phyloP scores from a whole-genome alignment of 179 eudicot genomes.

The Dionaea muscipula region DNA sequence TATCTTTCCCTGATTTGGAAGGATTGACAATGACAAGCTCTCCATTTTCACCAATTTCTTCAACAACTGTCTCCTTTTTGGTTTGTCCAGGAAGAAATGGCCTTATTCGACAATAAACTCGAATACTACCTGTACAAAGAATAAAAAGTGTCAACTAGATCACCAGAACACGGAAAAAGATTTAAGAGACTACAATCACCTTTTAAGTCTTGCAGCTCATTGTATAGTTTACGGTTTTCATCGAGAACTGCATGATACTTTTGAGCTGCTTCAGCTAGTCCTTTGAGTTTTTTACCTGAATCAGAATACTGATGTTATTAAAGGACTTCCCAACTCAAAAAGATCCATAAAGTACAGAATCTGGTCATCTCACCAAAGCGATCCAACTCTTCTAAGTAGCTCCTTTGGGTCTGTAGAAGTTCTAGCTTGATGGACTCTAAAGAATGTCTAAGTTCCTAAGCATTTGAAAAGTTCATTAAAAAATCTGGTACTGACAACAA shows the following conservation, averaged over 20 bases:
- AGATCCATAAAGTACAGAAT: background rate
- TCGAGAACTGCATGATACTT: conserved; percentile 49
- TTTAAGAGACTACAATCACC: conserved; percentile 26
- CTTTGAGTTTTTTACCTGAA: conserved; percentile 54
- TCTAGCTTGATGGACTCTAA: conserved; percentile 65
- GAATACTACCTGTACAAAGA: conserved; percentile 62
- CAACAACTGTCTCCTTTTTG: conserved; percentile 46
- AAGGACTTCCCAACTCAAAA: background rate
- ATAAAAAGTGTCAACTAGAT: conserved; percentile 7
- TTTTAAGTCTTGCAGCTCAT: conserved; percentile 92
- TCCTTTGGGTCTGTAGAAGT: conserved; percentile 42
- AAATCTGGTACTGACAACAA: background rate
- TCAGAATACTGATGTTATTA: background rate
- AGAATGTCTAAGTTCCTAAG: conserved; percentile 64
- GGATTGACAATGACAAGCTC: conserved; percentile 57
- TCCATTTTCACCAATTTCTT: conserved; percentile 66
- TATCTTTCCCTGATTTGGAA: conserved; percentile 65
- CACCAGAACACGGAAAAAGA: background rate
- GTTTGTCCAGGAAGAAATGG: conserved; percentile 59
- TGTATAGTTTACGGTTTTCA: conserved; percentile 78
- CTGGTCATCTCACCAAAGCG: conserved; percentile 38
- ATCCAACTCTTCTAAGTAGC: conserved; percentile 48
- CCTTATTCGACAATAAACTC: conserved; percentile 88
- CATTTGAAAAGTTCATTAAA: conserved; percentile 13
- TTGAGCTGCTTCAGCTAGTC: conserved; percentile 50